Conservation (phyloP, 2,329 filamentous ascomycete species). For the Ophiosphaerella korrae region DNA sequence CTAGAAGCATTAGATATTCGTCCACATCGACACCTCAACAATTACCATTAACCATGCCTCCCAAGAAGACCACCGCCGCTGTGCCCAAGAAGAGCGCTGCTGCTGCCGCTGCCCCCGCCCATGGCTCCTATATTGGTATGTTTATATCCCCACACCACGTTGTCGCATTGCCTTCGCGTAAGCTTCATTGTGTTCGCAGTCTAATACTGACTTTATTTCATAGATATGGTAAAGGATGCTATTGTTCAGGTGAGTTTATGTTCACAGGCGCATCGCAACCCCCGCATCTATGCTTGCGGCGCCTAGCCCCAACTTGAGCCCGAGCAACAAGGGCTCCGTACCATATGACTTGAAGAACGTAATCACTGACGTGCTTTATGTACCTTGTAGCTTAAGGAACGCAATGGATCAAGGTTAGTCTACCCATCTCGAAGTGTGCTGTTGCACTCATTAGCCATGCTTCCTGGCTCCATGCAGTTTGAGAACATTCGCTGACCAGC, state of each 20-base stretch:
- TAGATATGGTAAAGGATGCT: conserved; percentile 76
- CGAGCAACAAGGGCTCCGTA: conserved; percentile 27
- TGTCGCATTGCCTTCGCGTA: conserved; percentile 51
- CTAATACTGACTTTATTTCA: conserved; percentile 57
- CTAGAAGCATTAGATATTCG: conserved; percentile 38
- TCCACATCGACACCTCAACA: conserved; percentile 30
- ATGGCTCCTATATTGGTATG: conserved; percentile 70
- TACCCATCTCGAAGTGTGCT: conserved; percentile 28
- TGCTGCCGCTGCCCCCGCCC: conserved; percentile 54
- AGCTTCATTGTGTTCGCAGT: conserved; percentile 56
- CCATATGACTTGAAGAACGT: conserved; percentile 11
- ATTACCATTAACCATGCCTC: conserved; percentile 61
- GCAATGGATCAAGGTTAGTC: conserved; percentile 71
- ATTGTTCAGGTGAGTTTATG: conserved; percentile 70
- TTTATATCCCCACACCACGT: conserved; percentile 50
- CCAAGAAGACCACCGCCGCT: conserved; percentile 65
- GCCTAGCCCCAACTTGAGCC: conserved; percentile 40
- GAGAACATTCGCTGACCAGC: conserved; percentile 41
- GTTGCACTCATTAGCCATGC: conserved; percentile 34
- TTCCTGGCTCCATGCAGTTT: conserved; percentile 24
- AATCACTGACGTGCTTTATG: conserved; percentile 56
- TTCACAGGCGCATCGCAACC: conserved; percentile 54
- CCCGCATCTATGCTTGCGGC: conserved; percentile 42
- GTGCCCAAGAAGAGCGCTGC: conserved; percentile 62
- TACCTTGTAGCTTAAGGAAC: conserved; percentile 67